Base-by-base conservation (phyloP, 768 basidiomycete genomes). In the Pleurotus djamor region DNA sequence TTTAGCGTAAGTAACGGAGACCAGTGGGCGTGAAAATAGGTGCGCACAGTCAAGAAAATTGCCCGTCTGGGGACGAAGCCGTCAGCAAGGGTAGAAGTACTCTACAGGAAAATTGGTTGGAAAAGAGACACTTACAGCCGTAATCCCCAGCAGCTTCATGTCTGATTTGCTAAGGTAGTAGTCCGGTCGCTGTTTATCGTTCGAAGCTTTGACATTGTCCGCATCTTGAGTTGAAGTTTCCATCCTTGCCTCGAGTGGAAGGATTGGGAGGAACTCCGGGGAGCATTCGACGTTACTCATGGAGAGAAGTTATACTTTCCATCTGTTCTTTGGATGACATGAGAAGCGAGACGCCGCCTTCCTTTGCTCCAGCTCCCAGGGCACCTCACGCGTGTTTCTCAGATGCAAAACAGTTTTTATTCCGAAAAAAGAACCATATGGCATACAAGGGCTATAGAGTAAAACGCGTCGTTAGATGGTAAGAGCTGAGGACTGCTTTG, bases 1-100 rank as follows among this genome's bases (percentile, higher is more conserved):
- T n/a, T 28, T 47, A 17, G 17, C n/a, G n/a, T 56, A 13, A 21
- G 34, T 3, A 43, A 41, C 38, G n/a, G 10, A 41, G 38, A 9
- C 9, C 1, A 13, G 7, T 28, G 12, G 21, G 7, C 7, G 45
- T 12, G 17, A 7, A 47, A 47, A 14, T 47, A 17, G 67, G 82
- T 48, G 21, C 2, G 21, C 59, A 86, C 86, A 86, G 67, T 88
- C 87, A 37, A 89, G 74, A 74, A 89, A 88, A 70, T 88, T 88
- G 6, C 87, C 87, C 52, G 87, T 82, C 85, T 86, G 59, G 3
- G 36, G 8, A 34, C 45, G 17, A 35, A 41, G 48, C 9, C n/a
- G 9, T 41, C 38, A 41, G 38, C 10, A 28, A 28, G 21, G 21
- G 21, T 28, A 10, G 9, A 41, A 41, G 38, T 28, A n/a, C n/a